Evolutionary conservation across 2,329 filamentous ascomycete genomes (phyloP).

Genomic region (Lecanoromycetidae sp.): DNA sequence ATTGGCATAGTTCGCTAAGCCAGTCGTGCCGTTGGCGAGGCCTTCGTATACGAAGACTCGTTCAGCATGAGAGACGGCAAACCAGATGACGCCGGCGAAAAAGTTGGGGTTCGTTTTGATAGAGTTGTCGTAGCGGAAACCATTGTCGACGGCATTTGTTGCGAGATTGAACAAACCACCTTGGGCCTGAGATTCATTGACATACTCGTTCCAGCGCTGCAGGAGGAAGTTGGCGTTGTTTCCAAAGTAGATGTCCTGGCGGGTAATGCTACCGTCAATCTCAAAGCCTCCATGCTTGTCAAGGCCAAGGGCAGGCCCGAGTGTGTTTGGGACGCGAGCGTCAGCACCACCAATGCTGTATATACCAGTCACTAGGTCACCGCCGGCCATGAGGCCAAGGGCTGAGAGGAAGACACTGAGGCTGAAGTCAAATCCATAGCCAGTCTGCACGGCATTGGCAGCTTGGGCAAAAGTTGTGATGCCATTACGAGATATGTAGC

Average conservation of each 20-base stretch:
- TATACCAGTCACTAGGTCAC: conserved; percentile 21
- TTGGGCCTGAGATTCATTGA: conserved; percentile 19
- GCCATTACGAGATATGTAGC: conserved; percentile 21
- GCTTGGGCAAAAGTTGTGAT: conserved; percentile 23
- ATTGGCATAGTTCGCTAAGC: conserved; percentile 18
- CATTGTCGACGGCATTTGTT: conserved; percentile 20
- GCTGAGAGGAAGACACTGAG: conserved; percentile 21
- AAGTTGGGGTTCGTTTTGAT: conserved; percentile 22
- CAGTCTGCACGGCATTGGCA: conserved; percentile 22
- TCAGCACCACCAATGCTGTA: conserved; percentile 21
- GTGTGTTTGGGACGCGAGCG: conserved; percentile 21
- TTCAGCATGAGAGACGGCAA: conserved; percentile 22
- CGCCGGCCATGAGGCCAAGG: conserved; percentile 22
- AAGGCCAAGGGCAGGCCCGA: conserved; percentile 22
- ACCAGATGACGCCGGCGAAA: conserved; percentile 21
- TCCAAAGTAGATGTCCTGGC: conserved; percentile 20
- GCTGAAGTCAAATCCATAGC: conserved; percentile 22
- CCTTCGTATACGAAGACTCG: conserved; percentile 23
- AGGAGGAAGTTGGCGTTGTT: conserved; percentile 23
- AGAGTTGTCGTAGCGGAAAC: conserved; percentile 21
- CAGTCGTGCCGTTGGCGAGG: conserved; percentile 21
- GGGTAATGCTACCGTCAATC: conserved; percentile 22
- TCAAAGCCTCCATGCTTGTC: conserved; percentile 23
- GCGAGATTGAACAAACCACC: conserved; percentile 19
- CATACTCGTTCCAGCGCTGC: conserved; percentile 18